Base-by-base conservation (phyloP, 768 basidiomycete species). In the Amanita rubescens region DNA sequence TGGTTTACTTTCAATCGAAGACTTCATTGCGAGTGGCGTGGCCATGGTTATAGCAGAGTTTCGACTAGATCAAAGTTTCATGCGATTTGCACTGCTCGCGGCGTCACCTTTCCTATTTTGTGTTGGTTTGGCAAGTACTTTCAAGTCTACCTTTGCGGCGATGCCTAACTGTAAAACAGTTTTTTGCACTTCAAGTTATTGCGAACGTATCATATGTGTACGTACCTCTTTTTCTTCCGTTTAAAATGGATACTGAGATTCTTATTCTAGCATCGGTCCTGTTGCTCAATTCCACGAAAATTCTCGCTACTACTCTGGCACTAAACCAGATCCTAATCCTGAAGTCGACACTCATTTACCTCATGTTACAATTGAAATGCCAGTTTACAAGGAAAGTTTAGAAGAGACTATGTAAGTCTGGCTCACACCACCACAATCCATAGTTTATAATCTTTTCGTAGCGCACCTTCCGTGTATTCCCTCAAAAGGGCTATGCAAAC, bases 401-500 rank as follows among this genome's bases (percentile, higher is more conserved):
- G 84, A 88, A 49, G 79, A 87, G 62, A 89, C 87, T 0, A 91
- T 91, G 88, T 90, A 65, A 67, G 85, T 72, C 8, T 22, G 22
- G 37, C 32, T 53, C 27, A 19, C 11, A 19, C 11, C 32, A 22
- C n/a, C 12, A 12, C 17, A 38, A 47, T 39, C 34, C 51, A 48
- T 41, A 32, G 51, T 44, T 44, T 30, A 38, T 51, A 15, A 38
- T 49, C 43, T 50, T 58, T 69, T 25, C 5, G 57, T 63, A 90
- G 87, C 56, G 63, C 81, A 6, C 87, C 85, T 3, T 89, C 87
- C 15, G 82, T 94, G 3, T 77, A 77, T 60, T 91, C 85, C 0
- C 70, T 84, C 57, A 90, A 90, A 69, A 85, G 84, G 69, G 90
- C 89, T 0, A 91, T 91, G 82, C 87, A 88, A 65, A 88, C 87